phyloP scores from a whole-genome alignment of 768 basidiomycete species.

The Agrocybe pediades region DNA sequence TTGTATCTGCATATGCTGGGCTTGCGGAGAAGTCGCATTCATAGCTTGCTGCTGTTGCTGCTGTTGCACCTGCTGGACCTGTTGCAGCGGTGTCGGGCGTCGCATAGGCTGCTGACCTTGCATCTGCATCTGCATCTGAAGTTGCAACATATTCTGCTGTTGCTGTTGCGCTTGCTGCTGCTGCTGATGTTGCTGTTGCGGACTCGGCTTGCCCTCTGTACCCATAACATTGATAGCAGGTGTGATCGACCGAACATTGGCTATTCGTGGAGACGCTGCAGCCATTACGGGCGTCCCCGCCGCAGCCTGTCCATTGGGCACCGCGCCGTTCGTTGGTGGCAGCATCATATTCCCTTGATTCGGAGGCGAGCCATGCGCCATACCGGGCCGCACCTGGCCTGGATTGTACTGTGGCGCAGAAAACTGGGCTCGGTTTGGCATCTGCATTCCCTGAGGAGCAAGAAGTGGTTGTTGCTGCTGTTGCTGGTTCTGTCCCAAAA shows the following conservation, averaged over 20 bases:
- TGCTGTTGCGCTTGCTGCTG: constrained; percentile 12
- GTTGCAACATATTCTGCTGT: constrained; percentile 24
- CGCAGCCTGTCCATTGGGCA: not conserved
- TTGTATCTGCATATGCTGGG: constrained; percentile 4
- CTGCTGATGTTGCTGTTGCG: constrained; percentile 13
- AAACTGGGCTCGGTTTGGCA: constrained; percentile 17
- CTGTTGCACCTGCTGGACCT: constrained; percentile 7
- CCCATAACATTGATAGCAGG: constrained; percentile 9
- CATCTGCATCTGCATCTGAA: constrained; percentile 9
- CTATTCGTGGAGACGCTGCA: constrained; percentile 18
- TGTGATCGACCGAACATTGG: constrained; percentile 20
- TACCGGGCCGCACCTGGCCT: constrained; percentile 33
- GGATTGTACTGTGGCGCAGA: constrained; percentile 33
- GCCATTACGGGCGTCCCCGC: constrained; percentile 18
- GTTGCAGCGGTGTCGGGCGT: constrained; percentile 15
- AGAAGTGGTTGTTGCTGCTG: constrained; percentile 21
- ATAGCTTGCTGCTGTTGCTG: constrained; percentile 13
- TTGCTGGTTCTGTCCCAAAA: constrained; percentile 14
- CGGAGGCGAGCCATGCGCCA: constrained; percentile 18
- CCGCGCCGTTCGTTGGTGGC: not conserved
- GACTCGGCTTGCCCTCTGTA: constrained; percentile 17
- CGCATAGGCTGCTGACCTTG: constrained; percentile 11
- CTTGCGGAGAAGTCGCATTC: constrained; percentile 10
- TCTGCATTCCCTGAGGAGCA: constrained; percentile 18
- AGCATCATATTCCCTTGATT: constrained; percentile 10